Percentiles rank a stretch among this genome's conserved stretches.
phyloP scores from a whole-genome alignment of 441 rosid species.

The Croton setiger region DNA sequence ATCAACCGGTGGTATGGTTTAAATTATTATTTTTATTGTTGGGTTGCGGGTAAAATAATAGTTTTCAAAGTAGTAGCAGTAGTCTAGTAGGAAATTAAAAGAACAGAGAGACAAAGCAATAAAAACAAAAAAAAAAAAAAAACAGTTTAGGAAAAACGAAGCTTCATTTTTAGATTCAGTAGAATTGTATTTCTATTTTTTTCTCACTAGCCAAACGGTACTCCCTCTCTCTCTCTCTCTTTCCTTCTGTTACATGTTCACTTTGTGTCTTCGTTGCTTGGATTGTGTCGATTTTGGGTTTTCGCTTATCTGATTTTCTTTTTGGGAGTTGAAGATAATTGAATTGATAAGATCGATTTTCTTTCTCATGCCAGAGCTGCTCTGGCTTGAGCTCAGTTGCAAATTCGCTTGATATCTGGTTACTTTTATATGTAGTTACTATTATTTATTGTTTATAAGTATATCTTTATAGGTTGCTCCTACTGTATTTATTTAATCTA shows the following conservation, averaged over 20 bases:
- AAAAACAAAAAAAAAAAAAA: slow-evolving; percentile 2
- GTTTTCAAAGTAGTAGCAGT: too few species aligned
- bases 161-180: slow-evolving; percentile 26
- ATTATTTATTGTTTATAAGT: neutral
- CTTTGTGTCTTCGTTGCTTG: neutral
- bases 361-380: neutral
- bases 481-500: too few species aligned
- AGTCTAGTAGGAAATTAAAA: slow-evolving; percentile 5
- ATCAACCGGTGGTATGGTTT: too few species aligned
- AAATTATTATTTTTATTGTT: neutral
- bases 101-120: slow-evolving; percentile 2
- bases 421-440: neutral
- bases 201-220: slow-evolving; percentile 22
- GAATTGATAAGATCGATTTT: slow-evolving; percentile 25
- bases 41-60: too few species aligned
- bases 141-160: slow-evolving; percentile 25
- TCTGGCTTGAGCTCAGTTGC: slow-evolving; percentile 11
- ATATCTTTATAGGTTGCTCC: neutral
- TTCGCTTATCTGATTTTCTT: slow-evolving; percentile 18
- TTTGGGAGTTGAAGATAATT: slow-evolving; percentile 11
- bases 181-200: slow-evolving; percentile 4
- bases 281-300: neutral
- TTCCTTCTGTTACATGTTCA: neutral
- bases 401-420: neutral
- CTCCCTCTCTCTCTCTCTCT: slow-evolving; percentile 2